Percentiles rank a stretch among this genome's conserved stretches.
Conservation (phyloP, 352 stramenopile genomes). For the Pythium angustatum region DNA sequence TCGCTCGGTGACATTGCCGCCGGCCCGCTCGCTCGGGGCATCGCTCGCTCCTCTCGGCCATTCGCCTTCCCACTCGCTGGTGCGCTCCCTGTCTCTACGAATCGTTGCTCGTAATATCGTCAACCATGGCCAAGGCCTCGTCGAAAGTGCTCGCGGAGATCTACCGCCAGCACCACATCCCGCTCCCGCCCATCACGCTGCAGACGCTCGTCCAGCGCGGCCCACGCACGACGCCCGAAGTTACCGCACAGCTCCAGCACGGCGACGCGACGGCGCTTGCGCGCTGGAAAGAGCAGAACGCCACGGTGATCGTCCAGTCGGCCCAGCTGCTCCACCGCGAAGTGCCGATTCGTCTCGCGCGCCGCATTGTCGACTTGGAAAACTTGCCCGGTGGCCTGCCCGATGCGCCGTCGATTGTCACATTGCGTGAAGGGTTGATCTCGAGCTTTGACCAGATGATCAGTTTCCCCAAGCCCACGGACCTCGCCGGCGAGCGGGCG, state of each 20-base stretch:
- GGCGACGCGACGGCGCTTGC: slow-evolving; percentile 44
- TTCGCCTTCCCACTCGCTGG: not conserved
- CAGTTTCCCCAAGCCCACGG: slow-evolving; percentile 48
- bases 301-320: slow-evolving; percentile 72
- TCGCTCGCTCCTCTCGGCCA: too few species aligned
- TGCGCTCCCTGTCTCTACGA: not conserved
- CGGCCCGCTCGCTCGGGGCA: too few species aligned
- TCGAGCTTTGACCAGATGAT: slow-evolving; percentile 75
- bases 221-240: slow-evolving; percentile 43
- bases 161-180: slow-evolving; percentile 83
- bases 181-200: slow-evolving; percentile 77
- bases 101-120: too few species aligned
- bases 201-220: slow-evolving; percentile 73
- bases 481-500: slow-evolving; percentile 52
- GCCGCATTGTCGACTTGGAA: slow-evolving; percentile 82
- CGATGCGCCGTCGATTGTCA: slow-evolving; percentile 56
- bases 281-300: slow-evolving; percentile 68
- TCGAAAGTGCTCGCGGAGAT: slow-evolving; percentile 77
- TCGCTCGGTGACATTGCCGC: not conserved
- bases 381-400: slow-evolving; percentile 75
- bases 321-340: slow-evolving; percentile 78
- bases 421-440: slow-evolving; percentile 61
- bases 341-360: slow-evolving; percentile 76
- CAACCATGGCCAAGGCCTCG: slow-evolving; percentile 38
- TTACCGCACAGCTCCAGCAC: slow-evolving; percentile 54